Percentiles rank a stretch among this genome's conserved stretches.
These are phyloP conservation scores for Fraxinus floribunda DNA, from an alignment of 305 asterid species.

Conservation along the genomic window DNA sequence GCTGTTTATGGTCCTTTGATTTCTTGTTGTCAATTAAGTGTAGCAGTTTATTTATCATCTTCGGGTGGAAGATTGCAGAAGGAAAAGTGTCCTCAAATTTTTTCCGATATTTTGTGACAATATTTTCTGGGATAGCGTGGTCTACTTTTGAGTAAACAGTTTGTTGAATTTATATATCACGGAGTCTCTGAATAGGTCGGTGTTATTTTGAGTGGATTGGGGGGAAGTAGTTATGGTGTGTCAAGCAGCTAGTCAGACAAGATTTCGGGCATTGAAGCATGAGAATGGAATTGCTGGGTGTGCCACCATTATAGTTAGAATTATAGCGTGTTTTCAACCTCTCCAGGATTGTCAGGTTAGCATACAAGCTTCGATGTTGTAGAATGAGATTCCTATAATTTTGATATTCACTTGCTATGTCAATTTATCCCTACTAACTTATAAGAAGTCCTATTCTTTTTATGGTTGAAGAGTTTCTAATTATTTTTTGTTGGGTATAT, in stretches of 20 bases:
- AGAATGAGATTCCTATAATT: neutral
- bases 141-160: conserved; percentile 14
- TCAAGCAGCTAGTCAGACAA: conserved; percentile 97
- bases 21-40: neutral
- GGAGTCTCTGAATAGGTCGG: conserved; percentile 28
- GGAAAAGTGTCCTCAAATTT: neutral
- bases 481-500: conserved; percentile 26
- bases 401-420: neutral
- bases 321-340: conserved; percentile 95
- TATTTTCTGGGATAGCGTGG: neutral
- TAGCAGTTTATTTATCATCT: neutral
- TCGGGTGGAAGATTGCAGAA: conserved; percentile 10
- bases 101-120: neutral
- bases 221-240: conserved; percentile 94
- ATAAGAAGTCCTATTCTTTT: neutral
- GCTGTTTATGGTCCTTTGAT: neutral
- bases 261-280: conserved; percentile 90
- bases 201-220: conserved; percentile 41
- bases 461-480: conserved; percentile 20
- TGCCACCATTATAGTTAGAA: conserved; percentile 88
- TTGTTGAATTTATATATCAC: conserved; percentile 21
- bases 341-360: conserved; percentile 98
- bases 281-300: conserved; percentile 82
- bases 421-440: neutral
- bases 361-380: neutral